Conservation (phyloP, 768 basidiomycete genomes). For the Trametes coccinea region DNA sequence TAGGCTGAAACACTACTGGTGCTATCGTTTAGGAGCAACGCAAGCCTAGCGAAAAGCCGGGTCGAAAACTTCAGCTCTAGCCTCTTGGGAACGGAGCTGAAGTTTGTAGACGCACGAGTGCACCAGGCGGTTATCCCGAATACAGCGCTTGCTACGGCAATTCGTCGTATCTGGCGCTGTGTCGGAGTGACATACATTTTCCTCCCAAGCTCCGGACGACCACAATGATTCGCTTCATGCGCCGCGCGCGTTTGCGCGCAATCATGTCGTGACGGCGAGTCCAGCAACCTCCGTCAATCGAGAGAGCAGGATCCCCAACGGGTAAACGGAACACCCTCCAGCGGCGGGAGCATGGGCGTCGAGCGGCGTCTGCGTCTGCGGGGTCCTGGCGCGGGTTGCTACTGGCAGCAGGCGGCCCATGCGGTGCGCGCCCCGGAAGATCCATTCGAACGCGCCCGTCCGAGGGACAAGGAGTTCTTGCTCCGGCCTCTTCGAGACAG, state of each 20-base stretch:
- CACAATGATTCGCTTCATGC: not conserved
- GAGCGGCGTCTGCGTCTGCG: no score
- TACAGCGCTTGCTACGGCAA: no score
- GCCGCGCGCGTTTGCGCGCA: not conserved
- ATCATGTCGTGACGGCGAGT: not conserved
- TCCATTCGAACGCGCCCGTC: slow-evolving; percentile 4
- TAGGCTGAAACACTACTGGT: no score
- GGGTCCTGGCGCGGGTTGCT: not conserved
- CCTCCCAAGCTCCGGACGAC: not conserved
- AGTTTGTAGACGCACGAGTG: no score
- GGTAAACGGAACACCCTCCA: not conserved
- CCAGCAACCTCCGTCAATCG: not conserved
- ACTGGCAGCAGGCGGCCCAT: not conserved
- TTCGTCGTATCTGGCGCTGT: no score
- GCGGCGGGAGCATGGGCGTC: no score
- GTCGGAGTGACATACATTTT: no score
- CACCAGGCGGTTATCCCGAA: no score
- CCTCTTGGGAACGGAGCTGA: no score
- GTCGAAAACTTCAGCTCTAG: no score
- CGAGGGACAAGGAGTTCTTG: not conserved
- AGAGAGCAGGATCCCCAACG: not conserved
- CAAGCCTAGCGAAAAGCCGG: no score
- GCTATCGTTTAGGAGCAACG: no score
- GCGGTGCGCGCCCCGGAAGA: slow-evolving; percentile 4
- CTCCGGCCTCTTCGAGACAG: not conserved